A percentile compares a stretch with the other conserved stretches of the same genome.
These are phyloP conservation scores for Xylariomycetidae sp. DNA, from an alignment of 2,329 filamentous ascomycete genomes.

Conservation along the genomic window DNA sequence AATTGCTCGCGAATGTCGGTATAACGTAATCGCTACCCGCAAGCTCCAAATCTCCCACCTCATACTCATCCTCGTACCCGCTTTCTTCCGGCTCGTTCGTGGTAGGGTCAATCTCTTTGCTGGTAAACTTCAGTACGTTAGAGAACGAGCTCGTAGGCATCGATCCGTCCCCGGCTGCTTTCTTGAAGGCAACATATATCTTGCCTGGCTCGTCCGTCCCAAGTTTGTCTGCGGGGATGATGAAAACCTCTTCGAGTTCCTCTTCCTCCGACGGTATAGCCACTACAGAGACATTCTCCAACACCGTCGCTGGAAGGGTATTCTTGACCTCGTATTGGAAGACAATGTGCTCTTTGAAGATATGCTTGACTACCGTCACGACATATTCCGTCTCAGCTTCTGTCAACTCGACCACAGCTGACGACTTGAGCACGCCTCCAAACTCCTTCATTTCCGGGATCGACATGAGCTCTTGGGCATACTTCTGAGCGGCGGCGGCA, in stretches of 20 bases:
- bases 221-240: slow-evolving; percentile 81
- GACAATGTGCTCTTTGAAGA: slow-evolving; percentile 96
- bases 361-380: slow-evolving; percentile 87
- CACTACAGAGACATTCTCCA: slow-evolving; percentile 83
- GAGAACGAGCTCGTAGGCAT: slow-evolving; percentile 79
- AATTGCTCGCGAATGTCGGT: slow-evolving; percentile 90
- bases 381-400: slow-evolving; percentile 98
- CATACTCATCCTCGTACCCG: slow-evolving; percentile 97
- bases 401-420: slow-evolving; percentile 78
- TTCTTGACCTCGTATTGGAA: slow-evolving; percentile 98
- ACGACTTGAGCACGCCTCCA: slow-evolving; percentile 89
- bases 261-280: slow-evolving; percentile 78
- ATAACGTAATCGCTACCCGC: slow-evolving; percentile 90
- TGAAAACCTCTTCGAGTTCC: slow-evolving; percentile 85
- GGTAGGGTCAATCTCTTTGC: slow-evolving; percentile 94
- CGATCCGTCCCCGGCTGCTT: slow-evolving; percentile 68
- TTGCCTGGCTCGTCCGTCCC: slow-evolving; percentile 82
- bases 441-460: slow-evolving; percentile 91
- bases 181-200: slow-evolving; percentile 93
- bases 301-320: slow-evolving; percentile 82
- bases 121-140: slow-evolving; percentile 93
- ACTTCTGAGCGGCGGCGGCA: slow-evolving; percentile 78
- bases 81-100: slow-evolving; percentile 87
- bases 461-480: slow-evolving; percentile 78
- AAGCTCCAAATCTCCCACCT: slow-evolving; percentile 89